Evolutionary conservation across 1,139 yeast genomes (phyloP), one percentile per base, ranked within the genome.

Genomic region (Candida sp.): DNA sequence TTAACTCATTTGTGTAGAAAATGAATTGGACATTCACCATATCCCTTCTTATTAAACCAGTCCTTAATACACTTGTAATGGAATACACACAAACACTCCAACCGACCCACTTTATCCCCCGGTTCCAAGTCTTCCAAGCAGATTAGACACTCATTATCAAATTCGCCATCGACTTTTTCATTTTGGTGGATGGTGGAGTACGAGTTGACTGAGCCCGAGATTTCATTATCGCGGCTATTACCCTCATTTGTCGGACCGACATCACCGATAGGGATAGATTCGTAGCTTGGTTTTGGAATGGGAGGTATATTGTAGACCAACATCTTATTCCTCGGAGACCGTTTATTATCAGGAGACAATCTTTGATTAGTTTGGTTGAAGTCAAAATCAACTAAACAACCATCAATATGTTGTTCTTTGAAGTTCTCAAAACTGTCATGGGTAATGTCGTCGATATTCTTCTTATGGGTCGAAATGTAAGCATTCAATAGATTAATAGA

Each of bases 51-150:
- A 49, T 81, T 77, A 57, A 91, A 88, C 99, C 99, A 93, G 50
- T 82, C 84, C 61, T 85, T 81, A 52, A 93, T 93, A 63, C 99
- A 93, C 50, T 77, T 71, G 60, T 90, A 89, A 60, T 95, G 99
- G 61, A 88, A 95, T 38, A 91, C 87, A 60, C 99, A 95, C 22
- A 95, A 73, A 62, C 99, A 95, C 61, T 93, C 99, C 44, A 95
- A 68, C 34, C 99, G 70, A 0, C 96, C 98, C 12, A 95, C 95
- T 55, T 84, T 84, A 46, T 90, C 95, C 4, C 96, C 97, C 0
- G 90, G 88, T 42, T 68, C 68, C 60, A 91, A 79, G 30, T 87
- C 96, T 58, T 93, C 99, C 51, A 91, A 79, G 60, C 99, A 93
- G 35, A 93, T 91, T 7, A 90, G 93, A 63, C 99, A 93, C 60